These are phyloP conservation scores for Rhodotorula sp. DNA, from an alignment of 1,284 basidiomycete species.

Conservation along the genomic window DNA sequence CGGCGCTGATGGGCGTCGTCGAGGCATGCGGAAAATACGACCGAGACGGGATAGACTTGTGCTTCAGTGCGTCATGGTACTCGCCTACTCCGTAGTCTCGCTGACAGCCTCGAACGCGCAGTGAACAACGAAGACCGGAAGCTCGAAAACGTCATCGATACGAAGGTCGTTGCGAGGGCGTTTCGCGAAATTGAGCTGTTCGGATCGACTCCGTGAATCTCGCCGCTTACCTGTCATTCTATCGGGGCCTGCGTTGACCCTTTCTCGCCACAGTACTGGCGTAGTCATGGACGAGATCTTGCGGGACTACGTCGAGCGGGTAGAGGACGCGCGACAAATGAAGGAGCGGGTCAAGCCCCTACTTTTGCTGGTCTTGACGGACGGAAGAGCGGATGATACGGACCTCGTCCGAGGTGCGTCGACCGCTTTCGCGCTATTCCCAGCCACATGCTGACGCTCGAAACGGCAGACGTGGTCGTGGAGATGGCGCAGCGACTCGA, in stretches of 20 bases:
- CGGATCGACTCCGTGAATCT: slow-evolving; percentile 19
- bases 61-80: neutral
- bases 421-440: too few relatives aligned
- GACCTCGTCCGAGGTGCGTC: slow-evolving; percentile 20
- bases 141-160: slow-evolving; percentile 12
- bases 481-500: slow-evolving; percentile 39
- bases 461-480: slow-evolving; percentile 16
- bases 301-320: slow-evolving; percentile 30
- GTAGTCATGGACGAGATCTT: slow-evolving; percentile 32
- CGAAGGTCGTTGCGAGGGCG: slow-evolving; percentile 3
- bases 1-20: slow-evolving; percentile 22
- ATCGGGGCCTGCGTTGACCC: neutral
- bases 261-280: slow-evolving; percentile 8
- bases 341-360: slow-evolving; percentile 30
- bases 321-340: slow-evolving; percentile 32
- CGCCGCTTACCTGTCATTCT: too few relatives aligned
- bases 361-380: slow-evolving; percentile 30
- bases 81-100: too few relatives aligned
- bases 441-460: neutral
- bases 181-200: slow-evolving; percentile 16
- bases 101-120: neutral
- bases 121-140: slow-evolving; percentile 18
- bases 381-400: slow-evolving; percentile 35
- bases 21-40: slow-evolving; percentile 14
- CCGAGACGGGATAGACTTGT: slow-evolving; percentile 21